phyloP scores from a whole-genome alignment of 2,329 filamentous ascomycete genomes.

The Stagonosporopsis tanaceti region DNA sequence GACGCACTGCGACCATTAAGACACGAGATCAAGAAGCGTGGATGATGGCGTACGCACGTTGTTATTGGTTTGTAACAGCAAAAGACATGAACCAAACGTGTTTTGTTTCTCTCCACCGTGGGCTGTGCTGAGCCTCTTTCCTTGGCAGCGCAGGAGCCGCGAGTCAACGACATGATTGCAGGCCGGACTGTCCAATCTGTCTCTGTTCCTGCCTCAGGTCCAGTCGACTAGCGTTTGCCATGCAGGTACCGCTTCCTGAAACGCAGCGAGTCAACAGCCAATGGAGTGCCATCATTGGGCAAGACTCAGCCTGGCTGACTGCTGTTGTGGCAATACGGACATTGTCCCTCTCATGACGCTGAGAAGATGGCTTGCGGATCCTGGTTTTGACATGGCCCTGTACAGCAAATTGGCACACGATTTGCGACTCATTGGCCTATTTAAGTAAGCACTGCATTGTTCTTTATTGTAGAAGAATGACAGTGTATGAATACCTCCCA shows the following conservation, averaged over 20 bases:
- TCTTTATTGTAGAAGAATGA: not conserved
- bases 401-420: not conserved
- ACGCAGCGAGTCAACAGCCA: constrained; percentile 7
- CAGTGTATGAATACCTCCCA: not conserved
- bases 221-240: constrained; percentile 1
- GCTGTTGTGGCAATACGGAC: not conserved
- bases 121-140: constrained; percentile 10
- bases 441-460: not conserved
- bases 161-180: constrained; percentile 18
- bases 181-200: constrained; percentile 14
- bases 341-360: not conserved
- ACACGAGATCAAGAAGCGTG: not conserved
- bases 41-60: constrained; percentile 8
- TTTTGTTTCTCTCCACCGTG: constrained; percentile 11
- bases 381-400: not conserved
- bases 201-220: constrained; percentile 13
- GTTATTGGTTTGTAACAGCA: constrained; percentile 18
- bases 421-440: not conserved
- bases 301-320: not conserved
- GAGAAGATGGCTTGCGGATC: no score
- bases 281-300: not conserved
- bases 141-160: constrained; percentile 14
- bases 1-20: not conserved
- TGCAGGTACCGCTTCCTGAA: constrained; percentile 14
- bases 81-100: constrained; percentile 15